Percentiles rank a stretch among this genome's conserved stretches.
Conservation (phyloP, 2,329 filamentous ascomycete species). For the Hymenoscyphus occultus region DNA sequence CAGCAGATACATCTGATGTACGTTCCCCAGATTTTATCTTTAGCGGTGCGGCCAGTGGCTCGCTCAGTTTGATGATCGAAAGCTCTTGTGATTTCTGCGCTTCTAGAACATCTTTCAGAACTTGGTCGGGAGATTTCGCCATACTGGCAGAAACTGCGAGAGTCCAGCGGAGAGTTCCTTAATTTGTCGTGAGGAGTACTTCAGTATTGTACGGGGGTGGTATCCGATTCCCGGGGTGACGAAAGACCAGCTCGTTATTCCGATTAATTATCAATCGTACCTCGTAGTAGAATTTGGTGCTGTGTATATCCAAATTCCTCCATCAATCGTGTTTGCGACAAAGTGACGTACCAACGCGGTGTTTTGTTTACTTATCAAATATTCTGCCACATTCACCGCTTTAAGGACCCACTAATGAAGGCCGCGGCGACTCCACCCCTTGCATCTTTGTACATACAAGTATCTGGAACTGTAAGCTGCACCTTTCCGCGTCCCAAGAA, state of each 20-base stretch:
- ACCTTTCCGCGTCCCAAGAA: neutral
- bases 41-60: slow-evolving; percentile 62
- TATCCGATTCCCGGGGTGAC: neutral
- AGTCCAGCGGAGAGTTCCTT: neutral
- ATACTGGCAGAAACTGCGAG: slow-evolving; percentile 16
- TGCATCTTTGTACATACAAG: neutral
- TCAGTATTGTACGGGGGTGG: neutral
- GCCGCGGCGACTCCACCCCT: neutral
- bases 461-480: neutral
- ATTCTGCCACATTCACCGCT: slow-evolving; percentile 15
- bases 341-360: neutral
- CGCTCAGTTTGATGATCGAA: slow-evolving; percentile 73
- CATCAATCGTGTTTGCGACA: neutral
- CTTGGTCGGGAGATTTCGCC: slow-evolving; percentile 35
- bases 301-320: neutral
- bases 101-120: slow-evolving; percentile 49
- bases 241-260: neutral
- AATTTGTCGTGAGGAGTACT: neutral
- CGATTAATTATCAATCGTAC: neutral
- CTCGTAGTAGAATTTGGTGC: neutral
- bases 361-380: slow-evolving; percentile 24
- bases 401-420: neutral
- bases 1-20: slow-evolving; percentile 69
- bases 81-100: slow-evolving; percentile 60
- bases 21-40: slow-evolving; percentile 45